Evolutionary conservation across 1,284 basidiomycete genomes (phyloP).

Genomic region (Ganoderma boninense): DNA sequence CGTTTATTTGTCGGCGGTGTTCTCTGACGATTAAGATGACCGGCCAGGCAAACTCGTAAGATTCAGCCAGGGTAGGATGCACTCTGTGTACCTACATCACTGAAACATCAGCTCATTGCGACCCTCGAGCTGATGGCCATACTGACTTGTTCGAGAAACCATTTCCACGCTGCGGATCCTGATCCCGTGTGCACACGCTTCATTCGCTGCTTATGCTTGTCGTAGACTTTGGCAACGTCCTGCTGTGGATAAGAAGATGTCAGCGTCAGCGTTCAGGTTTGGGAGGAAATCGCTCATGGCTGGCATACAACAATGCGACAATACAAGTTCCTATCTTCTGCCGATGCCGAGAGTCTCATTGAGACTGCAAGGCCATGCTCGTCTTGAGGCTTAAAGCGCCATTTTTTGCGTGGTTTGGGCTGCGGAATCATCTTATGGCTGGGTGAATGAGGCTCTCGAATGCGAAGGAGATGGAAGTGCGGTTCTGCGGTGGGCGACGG

Average conservation of each 20-base stretch:
- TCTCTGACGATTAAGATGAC: neutral
- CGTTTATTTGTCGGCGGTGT: neutral
- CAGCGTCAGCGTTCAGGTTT: neutral
- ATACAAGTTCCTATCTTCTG: slow-evolving; percentile 6
- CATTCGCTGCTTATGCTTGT: neutral
- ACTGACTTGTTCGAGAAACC: neutral
- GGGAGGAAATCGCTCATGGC: neutral
- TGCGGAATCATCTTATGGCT: neutral
- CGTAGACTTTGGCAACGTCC: neutral
- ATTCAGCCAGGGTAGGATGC: slow-evolving; percentile 5
- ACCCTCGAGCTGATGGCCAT: neutral
- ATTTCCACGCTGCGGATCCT: neutral
- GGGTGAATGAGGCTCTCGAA: neutral
- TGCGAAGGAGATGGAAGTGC: neutral
- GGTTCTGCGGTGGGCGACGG: too few species aligned
- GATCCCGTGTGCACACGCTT: neutral
- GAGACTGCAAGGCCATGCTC: neutral
- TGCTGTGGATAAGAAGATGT: neutral
- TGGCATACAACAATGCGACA: slow-evolving; percentile 5
- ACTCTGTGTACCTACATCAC: neutral
- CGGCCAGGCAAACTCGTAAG: slow-evolving; percentile 16
- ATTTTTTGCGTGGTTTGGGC: neutral
- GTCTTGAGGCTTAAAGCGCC: neutral
- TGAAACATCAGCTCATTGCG: neutral
- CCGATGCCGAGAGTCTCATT: neutral